A percentile compares a stretch with the other conserved stretches of the same genome.
Conservation (phyloP, 2,329 filamentous ascomycete genomes). For the Apiospora marii region DNA sequence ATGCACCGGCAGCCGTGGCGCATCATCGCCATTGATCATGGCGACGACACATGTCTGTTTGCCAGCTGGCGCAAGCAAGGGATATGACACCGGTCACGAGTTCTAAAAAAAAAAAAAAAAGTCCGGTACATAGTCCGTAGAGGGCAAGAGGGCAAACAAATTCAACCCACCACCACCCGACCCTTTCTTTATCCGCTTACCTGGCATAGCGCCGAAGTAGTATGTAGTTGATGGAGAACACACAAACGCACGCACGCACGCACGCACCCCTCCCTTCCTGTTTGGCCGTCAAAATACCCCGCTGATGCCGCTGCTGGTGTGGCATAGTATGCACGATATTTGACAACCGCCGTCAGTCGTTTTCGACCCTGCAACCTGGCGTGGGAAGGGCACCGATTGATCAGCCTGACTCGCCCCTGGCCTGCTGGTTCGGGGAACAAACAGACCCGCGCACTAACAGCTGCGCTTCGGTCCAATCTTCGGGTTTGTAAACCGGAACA, state of each 20-base stretch:
- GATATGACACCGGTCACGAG: not conserved
- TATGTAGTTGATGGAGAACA: not conserved
- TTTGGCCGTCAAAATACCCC: not conserved
- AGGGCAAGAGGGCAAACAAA: not conserved
- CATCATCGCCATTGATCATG: not conserved
- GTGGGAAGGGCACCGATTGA: not conserved
- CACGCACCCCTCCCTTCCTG: not conserved
- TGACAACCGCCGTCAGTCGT: not conserved
- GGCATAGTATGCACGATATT: not conserved
- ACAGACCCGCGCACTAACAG: not conserved
- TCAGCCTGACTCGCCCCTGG: not conserved
- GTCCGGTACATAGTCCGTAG: not conserved
- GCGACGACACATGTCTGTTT: not conserved
- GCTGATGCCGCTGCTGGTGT: not conserved
- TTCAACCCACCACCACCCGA: not conserved
- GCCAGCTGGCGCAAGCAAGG: not conserved
- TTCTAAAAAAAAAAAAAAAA: too few relatives aligned
- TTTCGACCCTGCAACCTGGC: not conserved
- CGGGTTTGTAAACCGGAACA: not conserved
- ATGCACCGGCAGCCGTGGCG: not conserved
- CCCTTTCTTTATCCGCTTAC: not conserved
- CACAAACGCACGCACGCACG: not conserved
- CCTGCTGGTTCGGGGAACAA: not conserved
- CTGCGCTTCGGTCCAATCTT: not conserved
- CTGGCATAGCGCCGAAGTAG: not conserved